Percentiles rank a stretch among this genome's conserved stretches.
Evolutionary conservation across 257 asterid genomes (phyloP).

Genomic region (Linaria vulgaris): DNA sequence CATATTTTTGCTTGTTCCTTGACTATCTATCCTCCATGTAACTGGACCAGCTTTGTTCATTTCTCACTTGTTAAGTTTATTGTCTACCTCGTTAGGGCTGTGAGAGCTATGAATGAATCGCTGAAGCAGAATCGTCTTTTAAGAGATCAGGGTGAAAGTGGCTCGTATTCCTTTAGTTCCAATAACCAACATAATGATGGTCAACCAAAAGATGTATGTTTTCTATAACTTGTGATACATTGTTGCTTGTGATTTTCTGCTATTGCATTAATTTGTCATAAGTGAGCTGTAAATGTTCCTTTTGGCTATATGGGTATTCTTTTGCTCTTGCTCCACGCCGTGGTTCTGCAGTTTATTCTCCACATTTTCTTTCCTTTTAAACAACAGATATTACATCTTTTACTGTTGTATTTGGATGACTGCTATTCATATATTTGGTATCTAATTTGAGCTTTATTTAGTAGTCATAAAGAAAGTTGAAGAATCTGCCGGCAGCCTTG

Average conservation of each 20-base stretch:
- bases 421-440: conserved; percentile 14
- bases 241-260: conserved; percentile 17
- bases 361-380: conserved; percentile 14
- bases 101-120: conserved; percentile 92
- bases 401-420: background rate
- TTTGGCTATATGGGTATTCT: conserved; percentile 14
- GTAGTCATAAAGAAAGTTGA: conserved; percentile 4
- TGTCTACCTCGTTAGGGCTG: conserved; percentile 64
- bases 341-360: conserved; percentile 8
- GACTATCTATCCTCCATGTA: conserved; percentile 1
- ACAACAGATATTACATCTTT: background rate
- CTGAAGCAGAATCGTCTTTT: conserved; percentile 83
- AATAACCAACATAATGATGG: conserved; percentile 48
- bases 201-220: conserved; percentile 63
- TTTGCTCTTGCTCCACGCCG: conserved; percentile 2
- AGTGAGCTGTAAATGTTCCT: conserved; percentile 18
- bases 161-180: conserved; percentile 43
- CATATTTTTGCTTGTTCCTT: conserved; percentile 3
- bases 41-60: conserved; percentile 6
- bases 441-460: conserved; percentile 17
- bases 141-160: conserved; percentile 65
- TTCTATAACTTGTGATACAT: conserved; percentile 29
- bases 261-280: conserved; percentile 14
- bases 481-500: background rate
- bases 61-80: conserved; percentile 12